Conservation (phyloP, 2,329 filamentous ascomycete species). For the Pyrenochaeta sp. region DNA sequence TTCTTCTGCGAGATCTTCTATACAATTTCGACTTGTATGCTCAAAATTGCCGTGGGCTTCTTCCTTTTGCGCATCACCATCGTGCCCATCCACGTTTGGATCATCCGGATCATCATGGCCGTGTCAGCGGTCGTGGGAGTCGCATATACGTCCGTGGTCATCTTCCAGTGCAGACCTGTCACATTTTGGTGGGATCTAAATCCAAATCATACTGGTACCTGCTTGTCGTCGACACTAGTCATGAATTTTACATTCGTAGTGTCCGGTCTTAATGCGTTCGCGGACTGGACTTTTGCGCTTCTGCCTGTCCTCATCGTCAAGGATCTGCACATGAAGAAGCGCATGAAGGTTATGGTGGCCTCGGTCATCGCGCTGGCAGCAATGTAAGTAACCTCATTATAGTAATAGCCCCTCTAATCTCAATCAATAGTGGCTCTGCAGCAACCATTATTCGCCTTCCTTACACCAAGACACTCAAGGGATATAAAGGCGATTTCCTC, state of each 20-base stretch:
- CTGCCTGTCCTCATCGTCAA: conserved; percentile 60
- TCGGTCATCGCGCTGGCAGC: conserved; percentile 60
- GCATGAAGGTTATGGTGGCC: conserved; percentile 62
- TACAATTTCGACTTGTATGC: conserved; percentile 56
- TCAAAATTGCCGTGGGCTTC: conserved; percentile 60
- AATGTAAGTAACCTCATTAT: conserved; percentile 30
- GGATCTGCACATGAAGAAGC: conserved; percentile 63
- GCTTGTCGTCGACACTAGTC: conserved; percentile 55
- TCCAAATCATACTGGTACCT: conserved; percentile 48
- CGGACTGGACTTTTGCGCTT: conserved; percentile 42
- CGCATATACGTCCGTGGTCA: conserved; percentile 59
- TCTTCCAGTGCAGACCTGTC: conserved; percentile 62
- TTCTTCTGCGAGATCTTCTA: conserved; percentile 65
- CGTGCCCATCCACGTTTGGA: conserved; percentile 52
- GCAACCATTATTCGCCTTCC: conserved; percentile 42
- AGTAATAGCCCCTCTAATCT: conserved; percentile 12
- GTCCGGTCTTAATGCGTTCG: conserved; percentile 37
- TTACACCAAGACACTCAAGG: conserved; percentile 34
- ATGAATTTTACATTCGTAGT: conserved; percentile 59
- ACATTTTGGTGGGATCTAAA: conserved; percentile 59
- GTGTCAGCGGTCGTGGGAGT: conserved; percentile 56
- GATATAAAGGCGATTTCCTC: conserved; percentile 42
- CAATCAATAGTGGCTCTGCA: conserved; percentile 47
- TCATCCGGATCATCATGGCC: conserved; percentile 57
- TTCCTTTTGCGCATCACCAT: conserved; percentile 62